A percentile compares a stretch with the other conserved stretches of the same genome.
phyloP scores from a whole-genome alignment of 208 protist genomes.

The Crithidia bombi region DNA sequence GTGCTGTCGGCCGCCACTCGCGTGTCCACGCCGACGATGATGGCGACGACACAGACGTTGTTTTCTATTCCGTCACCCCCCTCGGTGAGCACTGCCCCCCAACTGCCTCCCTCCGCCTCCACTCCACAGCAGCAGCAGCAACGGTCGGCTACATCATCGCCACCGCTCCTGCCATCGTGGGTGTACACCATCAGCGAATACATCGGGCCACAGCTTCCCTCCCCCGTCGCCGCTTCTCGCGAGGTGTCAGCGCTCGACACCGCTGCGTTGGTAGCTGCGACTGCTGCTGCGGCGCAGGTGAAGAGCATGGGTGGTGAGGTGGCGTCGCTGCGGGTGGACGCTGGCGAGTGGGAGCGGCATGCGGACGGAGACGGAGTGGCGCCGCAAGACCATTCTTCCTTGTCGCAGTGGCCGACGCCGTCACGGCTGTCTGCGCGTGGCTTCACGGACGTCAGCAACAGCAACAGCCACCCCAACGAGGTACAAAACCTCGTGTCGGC shows the following conservation, averaged over 20 bases:
- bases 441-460: no score
- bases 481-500: no score
- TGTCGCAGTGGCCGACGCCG: not conserved
- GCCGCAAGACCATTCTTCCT: not conserved
- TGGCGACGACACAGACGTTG: no score
- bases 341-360: not conserved
- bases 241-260: not conserved
- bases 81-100: no score
- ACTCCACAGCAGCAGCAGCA: not conserved
- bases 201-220: not conserved
- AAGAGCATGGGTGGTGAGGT: constrained; percentile 3
- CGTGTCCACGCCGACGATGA: no score
- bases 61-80: no score
- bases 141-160: no score
- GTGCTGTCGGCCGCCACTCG: no score
- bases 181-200: constrained; percentile 15
- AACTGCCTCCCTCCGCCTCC: not conserved
- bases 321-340: constrained; percentile 1
- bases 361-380: not conserved
- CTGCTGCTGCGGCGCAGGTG: not conserved
- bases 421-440: no score
- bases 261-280: not conserved
- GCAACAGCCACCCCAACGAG: no score
- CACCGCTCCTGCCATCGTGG: constrained; percentile 13
- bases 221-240: not conserved